Evolutionary conservation across 2,329 filamentous ascomycete genomes (phyloP).

Genomic region (Exophiala calicioides): DNA sequence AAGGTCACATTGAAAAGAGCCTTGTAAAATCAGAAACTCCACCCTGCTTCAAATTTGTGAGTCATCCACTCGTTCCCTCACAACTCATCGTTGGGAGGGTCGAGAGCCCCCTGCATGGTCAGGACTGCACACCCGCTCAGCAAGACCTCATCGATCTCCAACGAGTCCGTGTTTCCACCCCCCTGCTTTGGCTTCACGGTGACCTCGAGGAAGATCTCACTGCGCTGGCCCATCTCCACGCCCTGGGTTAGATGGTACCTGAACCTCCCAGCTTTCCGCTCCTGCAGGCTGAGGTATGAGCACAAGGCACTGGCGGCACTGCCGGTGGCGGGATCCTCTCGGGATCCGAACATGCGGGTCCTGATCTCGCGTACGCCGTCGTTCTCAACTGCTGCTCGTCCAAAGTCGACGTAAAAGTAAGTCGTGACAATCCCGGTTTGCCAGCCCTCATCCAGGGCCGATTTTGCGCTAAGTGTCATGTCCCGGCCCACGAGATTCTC

Average conservation of each 20-base stretch:
- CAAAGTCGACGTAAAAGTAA: constrained; percentile 32
- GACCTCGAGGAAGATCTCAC: constrained; percentile 41
- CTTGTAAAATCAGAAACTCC: too few relatives aligned
- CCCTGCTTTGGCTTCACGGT: constrained; percentile 3
- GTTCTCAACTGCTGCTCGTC: constrained; percentile 1
- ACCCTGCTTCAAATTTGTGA: too few relatives aligned
- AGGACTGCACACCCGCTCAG: constrained; percentile 40
- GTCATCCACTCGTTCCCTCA: too few relatives aligned
- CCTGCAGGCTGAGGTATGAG: constrained; percentile 55
- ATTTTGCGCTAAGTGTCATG: constrained; percentile 29
- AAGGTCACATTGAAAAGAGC: too few relatives aligned
- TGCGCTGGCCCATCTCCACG: constrained; percentile 64
- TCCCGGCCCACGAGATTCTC: constrained; percentile 30
- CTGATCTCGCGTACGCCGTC: constrained; percentile 12
- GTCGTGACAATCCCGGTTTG: constrained; percentile 32
- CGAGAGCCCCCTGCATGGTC: constrained; percentile 39
- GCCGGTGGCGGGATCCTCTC: constrained; percentile 64
- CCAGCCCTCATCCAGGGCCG: constrained; percentile 39
- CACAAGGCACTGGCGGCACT: constrained; percentile 62
- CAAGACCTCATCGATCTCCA: constrained; percentile 37
- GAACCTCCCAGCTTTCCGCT: constrained; percentile 41
- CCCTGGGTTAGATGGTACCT: constrained; percentile 63
- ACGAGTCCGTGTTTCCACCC: constrained; percentile 23
- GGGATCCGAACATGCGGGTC: constrained; percentile 19
- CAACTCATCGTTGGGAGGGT: too few relatives aligned